Conservation (phyloP, 2,329 filamentous ascomycete species). For the Paramyrothecium roridum region DNA sequence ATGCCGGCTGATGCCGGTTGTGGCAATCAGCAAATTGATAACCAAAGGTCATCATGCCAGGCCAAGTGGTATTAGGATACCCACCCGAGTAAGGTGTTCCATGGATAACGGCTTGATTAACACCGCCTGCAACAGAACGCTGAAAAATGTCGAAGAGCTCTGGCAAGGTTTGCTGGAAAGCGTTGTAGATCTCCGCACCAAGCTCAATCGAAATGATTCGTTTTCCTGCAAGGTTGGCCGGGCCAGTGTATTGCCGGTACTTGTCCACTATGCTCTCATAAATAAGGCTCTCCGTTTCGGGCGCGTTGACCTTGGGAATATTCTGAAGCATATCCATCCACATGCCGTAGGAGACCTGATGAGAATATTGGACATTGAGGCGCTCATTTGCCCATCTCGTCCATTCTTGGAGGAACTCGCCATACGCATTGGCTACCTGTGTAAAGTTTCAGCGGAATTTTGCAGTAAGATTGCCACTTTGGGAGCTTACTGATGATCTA, state of each 20-base stretch:
- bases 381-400: background rate
- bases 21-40: slow-evolving; percentile 39
- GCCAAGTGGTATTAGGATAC: slow-evolving; percentile 46
- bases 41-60: slow-evolving; percentile 39
- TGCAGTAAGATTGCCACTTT: too few species aligned
- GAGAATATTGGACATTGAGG: background rate
- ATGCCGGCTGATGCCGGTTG: slow-evolving; percentile 18
- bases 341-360: background rate
- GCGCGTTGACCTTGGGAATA: slow-evolving; percentile 32
- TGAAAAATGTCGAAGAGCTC: background rate
- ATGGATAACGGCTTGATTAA: slow-evolving; percentile 43
- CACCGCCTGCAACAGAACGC: slow-evolving; percentile 31
- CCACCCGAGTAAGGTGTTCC: slow-evolving; percentile 35
- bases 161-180: slow-evolving; percentile 12
- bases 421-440: too few species aligned
- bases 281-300: slow-evolving; percentile 35
- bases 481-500: too few species aligned
- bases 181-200: slow-evolving; percentile 20
- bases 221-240: slow-evolving; percentile 33
- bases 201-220: slow-evolving; percentile 35
- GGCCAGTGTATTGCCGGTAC: slow-evolving; percentile 35
- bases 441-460: too few species aligned
- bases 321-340: slow-evolving; percentile 8
- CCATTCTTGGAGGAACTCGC: background rate
- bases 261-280: slow-evolving; percentile 33